Conservation (phyloP, 2,329 filamentous ascomycete species). For the Malbranchea zuffiana region DNA sequence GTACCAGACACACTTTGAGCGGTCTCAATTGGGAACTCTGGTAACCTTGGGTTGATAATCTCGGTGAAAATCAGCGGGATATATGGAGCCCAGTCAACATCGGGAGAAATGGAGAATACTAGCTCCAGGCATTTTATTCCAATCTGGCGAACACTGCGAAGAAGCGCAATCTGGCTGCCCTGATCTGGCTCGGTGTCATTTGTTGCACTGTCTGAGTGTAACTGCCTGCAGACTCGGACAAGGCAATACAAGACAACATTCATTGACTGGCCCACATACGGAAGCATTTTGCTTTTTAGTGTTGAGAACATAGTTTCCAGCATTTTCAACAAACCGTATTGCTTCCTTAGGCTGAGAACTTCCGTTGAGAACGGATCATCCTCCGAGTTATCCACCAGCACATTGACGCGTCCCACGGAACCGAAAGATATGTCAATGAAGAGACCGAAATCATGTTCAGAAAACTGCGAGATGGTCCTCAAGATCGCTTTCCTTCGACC, state of each 20-base stretch:
- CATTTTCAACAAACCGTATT: slow-evolving; percentile 88
- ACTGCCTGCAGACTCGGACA: slow-evolving; percentile 53
- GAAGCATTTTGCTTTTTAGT: slow-evolving; percentile 60
- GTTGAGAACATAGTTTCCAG: slow-evolving; percentile 75
- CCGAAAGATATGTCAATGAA: slow-evolving; percentile 79
- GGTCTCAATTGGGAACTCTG: slow-evolving; percentile 71
- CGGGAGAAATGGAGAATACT: slow-evolving; percentile 62
- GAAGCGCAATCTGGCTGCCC: slow-evolving; percentile 23
- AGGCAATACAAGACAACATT: slow-evolving; percentile 74
- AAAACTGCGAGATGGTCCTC: slow-evolving; percentile 67
- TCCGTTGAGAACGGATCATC: slow-evolving; percentile 48
- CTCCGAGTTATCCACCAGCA: slow-evolving; percentile 44
- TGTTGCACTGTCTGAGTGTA: slow-evolving; percentile 22
- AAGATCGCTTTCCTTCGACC: slow-evolving; percentile 63
- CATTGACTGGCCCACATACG: slow-evolving; percentile 58
- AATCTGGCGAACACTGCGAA: slow-evolving; percentile 41
- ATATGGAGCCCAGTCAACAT: slow-evolving; percentile 62
- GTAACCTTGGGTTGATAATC: slow-evolving; percentile 63
- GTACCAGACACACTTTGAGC: slow-evolving; percentile 79
- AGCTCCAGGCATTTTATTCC: slow-evolving; percentile 74
- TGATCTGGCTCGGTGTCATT: slow-evolving; percentile 16
- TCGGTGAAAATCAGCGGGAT: slow-evolving; percentile 60
- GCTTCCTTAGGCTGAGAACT: slow-evolving; percentile 59
- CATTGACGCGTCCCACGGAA: slow-evolving; percentile 49
- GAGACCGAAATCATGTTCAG: slow-evolving; percentile 59